Evolutionary conservation across 768 basidiomycete genomes (phyloP), one percentile per base, ranked within the genome.

Genomic region (Boletus reticulatus): DNA sequence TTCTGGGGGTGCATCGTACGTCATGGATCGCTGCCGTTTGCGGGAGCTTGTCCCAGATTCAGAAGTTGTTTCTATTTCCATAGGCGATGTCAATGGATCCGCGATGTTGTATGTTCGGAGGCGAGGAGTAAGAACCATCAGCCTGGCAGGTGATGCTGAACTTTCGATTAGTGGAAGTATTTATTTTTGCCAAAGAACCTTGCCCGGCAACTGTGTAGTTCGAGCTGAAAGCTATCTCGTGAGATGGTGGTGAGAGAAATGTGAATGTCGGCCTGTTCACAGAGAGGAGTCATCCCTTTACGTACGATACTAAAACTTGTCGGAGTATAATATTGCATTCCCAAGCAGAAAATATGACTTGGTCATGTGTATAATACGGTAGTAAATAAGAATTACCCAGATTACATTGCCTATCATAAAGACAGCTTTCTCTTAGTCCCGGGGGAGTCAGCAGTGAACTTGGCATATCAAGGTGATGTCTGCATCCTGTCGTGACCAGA

Each of bases 1-100:
- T 56, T 62, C 67, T 47, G 61, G 63, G 17, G 57, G 56, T 50
- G 57, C 66, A 55, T 67, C 65, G 53, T 65, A 64, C 53, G 67
- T 72, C 56, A 65, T 44, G 50, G 73, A 70, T 55, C 71, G 72
- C 50, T 72, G 69, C 50, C 75, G 76, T 62, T 78, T 79, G 67
- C 75, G 67, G 43, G 67, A 65, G 42, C 53, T 53, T 57, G 64
- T 34, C 46, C 58, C 62, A 53, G 59, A 60, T 53, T 71, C 72
- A 55, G 61, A 62, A 48, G 27, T 39, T 22, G 50, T 58, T 50
- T 73, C 70, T 34, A 66, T 49, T 50, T 73, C 71, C 72, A 73
- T 73, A 32, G 68, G 55, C 36, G 54, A 68, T n/a, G n/a, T n/a
- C n/a, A n/a, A n/a, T 59, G 70, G 63, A 65, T 72, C 68, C 29